Evolutionary conservation across 345 rosid species (phyloP).

Genomic region (Eucalyptus pauciflora): DNA sequence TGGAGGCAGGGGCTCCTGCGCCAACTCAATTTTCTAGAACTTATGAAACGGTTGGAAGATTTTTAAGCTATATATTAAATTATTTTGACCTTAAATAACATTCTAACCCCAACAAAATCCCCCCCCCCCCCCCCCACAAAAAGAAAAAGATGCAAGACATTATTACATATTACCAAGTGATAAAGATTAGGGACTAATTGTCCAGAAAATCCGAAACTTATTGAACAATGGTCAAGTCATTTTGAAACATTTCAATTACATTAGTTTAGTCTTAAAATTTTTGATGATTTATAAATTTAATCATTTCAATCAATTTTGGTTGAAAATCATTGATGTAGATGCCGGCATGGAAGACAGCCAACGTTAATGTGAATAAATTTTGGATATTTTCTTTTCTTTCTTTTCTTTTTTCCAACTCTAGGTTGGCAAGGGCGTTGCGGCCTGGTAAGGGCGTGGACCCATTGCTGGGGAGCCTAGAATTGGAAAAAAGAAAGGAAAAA

Average conservation of each 20-base stretch:
- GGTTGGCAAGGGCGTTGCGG: background rate
- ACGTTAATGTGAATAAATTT: no score
- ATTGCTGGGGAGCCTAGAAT: background rate
- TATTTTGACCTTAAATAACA: background rate
- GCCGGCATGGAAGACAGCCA: fast-evolving
- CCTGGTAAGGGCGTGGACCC: fast-evolving
- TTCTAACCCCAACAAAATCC: no score
- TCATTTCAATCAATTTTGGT: no score
- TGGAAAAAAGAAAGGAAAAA: background rate
- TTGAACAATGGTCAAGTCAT: fast-evolving
- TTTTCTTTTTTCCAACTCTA: background rate
- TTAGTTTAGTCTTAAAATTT: background rate
- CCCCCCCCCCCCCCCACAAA: no score
- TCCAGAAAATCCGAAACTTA: background rate
- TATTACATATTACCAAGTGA: background rate
- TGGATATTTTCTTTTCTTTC: fast-evolving
- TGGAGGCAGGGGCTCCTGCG: background rate
- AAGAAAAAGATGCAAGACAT: no score
- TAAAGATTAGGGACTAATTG: fast-evolving
- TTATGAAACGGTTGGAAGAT: background rate
- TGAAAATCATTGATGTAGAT: no score
- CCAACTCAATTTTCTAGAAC: background rate
- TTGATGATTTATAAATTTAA: background rate
- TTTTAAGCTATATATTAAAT: background rate
- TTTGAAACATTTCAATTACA: background rate